Conservation (phyloP, 202 grass and related monocot species). For the Brachypodium distachyon region DNA sequence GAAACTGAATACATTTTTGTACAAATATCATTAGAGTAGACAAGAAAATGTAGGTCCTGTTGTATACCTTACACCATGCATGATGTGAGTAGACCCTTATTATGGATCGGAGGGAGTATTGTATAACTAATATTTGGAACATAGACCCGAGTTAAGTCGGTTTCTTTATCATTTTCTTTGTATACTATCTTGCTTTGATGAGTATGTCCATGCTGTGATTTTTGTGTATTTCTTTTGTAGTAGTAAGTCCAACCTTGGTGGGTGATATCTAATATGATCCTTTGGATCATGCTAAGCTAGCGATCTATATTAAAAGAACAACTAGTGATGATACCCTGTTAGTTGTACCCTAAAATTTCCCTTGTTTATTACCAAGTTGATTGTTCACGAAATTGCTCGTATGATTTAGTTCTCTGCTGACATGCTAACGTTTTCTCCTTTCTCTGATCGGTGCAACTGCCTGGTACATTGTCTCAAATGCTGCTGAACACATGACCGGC, state of each 20-base stretch:
- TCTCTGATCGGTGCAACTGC: background rate
- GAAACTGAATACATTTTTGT: background rate
- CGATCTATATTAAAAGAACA: background rate
- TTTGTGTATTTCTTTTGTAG: background rate
- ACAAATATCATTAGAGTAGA: background rate
- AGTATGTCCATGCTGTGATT: no score
- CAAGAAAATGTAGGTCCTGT: background rate
- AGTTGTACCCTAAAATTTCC: background rate
- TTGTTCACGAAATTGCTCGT: background rate
- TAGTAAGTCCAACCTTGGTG: background rate
- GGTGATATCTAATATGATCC: background rate
- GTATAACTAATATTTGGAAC: background rate
- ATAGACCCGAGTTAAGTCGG: background rate
- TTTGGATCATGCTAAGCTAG: background rate
- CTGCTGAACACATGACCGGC: conserved; percentile 2
- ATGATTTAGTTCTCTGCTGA: background rate
- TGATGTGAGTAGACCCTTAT: background rate
- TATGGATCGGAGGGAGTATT: background rate
- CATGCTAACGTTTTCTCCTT: background rate
- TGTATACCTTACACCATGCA: background rate
- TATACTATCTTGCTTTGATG: background rate
- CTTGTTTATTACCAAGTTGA: background rate
- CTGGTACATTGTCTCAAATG: conserved; percentile 8
- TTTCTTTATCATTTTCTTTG: background rate
- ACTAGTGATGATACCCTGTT: no score